Evolutionary conservation across 2,329 filamentous ascomycete species (phyloP).

Genomic region (Didymella exigua): DNA sequence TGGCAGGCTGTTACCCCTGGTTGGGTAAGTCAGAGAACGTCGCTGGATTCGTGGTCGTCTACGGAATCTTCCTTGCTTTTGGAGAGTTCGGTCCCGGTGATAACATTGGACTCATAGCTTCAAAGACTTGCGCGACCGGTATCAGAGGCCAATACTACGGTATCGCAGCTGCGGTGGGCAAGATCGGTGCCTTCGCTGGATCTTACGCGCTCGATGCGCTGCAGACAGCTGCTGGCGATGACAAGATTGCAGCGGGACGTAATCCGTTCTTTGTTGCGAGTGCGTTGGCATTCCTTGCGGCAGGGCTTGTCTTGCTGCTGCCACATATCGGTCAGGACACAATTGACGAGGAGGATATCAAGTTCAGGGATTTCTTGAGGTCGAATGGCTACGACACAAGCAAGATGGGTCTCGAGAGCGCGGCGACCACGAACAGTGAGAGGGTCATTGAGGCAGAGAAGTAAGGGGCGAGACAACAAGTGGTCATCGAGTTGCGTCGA

Average conservation of each 20-base stretch:
- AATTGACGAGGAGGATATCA: constrained; percentile 75
- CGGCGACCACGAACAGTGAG: constrained; percentile 16
- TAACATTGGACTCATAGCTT: constrained; percentile 86
- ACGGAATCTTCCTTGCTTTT: constrained; percentile 76
- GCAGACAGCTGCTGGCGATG: constrained; percentile 47
- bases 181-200: constrained; percentile 83
- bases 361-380: constrained; percentile 76
- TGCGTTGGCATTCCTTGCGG: constrained; percentile 73
- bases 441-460: constrained; percentile 12
- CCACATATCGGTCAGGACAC: constrained; percentile 84
- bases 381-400: constrained; percentile 76
- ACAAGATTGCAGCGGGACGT: constrained; percentile 64
- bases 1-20: constrained; percentile 77
- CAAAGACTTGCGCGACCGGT: constrained; percentile 85
- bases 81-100: constrained; percentile 86
- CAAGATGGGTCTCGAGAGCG: constrained; percentile 54
- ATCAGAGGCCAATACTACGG: constrained; percentile 80
- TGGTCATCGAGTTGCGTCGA: too few relatives aligned
- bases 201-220: constrained; percentile 79
- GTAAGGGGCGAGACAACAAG: background rate
- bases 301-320: constrained; percentile 68
- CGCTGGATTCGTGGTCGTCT: constrained; percentile 77
- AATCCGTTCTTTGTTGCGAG: constrained; percentile 91
- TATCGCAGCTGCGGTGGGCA: constrained; percentile 73
- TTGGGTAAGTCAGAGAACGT: constrained; percentile 72